phyloP scores from a whole-genome alignment of 2,329 filamentous ascomycete species.

The Venturia effusa region DNA sequence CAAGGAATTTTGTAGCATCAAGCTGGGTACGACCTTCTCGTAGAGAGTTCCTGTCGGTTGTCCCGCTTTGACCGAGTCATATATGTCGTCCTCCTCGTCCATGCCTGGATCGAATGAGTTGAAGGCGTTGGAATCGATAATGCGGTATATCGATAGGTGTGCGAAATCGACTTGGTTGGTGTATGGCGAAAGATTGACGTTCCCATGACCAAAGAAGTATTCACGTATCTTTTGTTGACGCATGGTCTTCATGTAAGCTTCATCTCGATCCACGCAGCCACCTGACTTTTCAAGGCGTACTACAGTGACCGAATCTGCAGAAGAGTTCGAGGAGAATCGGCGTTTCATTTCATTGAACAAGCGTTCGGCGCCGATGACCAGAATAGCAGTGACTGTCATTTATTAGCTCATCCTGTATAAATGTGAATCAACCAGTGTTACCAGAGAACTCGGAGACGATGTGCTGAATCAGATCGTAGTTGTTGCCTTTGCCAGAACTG shows the following conservation, averaged over 20 bases:
- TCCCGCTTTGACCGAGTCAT: constrained; percentile 24
- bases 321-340: constrained; percentile 46
- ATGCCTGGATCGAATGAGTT: constrained; percentile 28
- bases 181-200: constrained; percentile 70
- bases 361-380: constrained; percentile 70
- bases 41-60: constrained; percentile 33
- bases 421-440: constrained; percentile 20
- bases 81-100: constrained; percentile 33
- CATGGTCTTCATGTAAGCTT: constrained; percentile 59
- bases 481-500: constrained; percentile 50
- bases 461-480: constrained; percentile 70
- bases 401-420: constrained; percentile 8
- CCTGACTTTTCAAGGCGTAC: constrained; percentile 75
- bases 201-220: constrained; percentile 83
- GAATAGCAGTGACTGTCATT: constrained; percentile 32
- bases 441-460: constrained; percentile 60
- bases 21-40: constrained; percentile 53
- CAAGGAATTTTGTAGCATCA: constrained; percentile 66
- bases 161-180: constrained; percentile 76
- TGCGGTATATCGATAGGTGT: constrained; percentile 61
- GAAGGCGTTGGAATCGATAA: constrained; percentile 36
- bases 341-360: constrained; percentile 64
- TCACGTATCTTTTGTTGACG: constrained; percentile 72
- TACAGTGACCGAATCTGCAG: constrained; percentile 59
- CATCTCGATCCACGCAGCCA: constrained; percentile 69